phyloP scores from a whole-genome alignment of 148 eudicot genomes.

The Arctostaphylos glauca region DNA sequence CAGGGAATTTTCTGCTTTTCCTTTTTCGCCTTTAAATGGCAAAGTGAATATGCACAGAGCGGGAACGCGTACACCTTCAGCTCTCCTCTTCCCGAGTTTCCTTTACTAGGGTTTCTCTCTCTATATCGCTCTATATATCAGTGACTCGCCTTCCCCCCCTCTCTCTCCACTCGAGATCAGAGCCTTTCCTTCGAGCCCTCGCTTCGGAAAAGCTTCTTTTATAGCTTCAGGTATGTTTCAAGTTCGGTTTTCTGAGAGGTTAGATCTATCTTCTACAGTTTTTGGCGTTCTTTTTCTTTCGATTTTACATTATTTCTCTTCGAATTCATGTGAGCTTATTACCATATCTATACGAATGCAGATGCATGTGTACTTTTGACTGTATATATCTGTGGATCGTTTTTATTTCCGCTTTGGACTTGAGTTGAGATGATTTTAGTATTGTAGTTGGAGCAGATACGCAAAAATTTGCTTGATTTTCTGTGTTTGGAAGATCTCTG shows the following conservation, averaged over 20 bases:
- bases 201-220: background rate
- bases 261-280: background rate
- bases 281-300: conserved; percentile 2
- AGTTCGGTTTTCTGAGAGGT: background rate
- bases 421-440: background rate
- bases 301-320: background rate
- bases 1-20: background rate
- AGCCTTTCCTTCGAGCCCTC: background rate
- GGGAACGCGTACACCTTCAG: conserved; percentile 3
- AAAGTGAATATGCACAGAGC: background rate
- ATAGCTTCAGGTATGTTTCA: conserved; percentile 15
- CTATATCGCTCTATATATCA: background rate
- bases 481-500: background rate
- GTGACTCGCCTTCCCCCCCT: no score
- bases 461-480: background rate
- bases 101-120: background rate
- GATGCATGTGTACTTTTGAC: background rate
- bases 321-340: background rate
- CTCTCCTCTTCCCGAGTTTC: background rate
- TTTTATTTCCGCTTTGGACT: background rate
- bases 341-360: background rate
- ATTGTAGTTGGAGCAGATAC: background rate
- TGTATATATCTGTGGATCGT: background rate
- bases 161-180: conserved; percentile 15
- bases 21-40: background rate